Evolutionary conservation across 106 monocot genomes (phyloP).

Genomic region (Hemerocallis citrina): DNA sequence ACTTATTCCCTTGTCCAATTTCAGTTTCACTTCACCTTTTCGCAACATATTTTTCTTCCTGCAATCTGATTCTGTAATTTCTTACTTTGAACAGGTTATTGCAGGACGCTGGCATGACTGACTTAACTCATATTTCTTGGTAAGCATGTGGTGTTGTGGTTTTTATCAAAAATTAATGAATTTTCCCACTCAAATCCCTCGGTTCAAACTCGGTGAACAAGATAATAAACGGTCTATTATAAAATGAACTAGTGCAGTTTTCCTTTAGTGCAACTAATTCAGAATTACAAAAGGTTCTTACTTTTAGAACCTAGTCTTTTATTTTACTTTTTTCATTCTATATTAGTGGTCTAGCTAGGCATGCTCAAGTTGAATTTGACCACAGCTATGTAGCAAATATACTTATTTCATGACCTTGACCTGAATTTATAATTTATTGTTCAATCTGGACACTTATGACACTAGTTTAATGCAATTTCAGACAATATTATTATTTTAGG

Average conservation of each 20-base stretch:
- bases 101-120: conserved; percentile 92
- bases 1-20: too few species aligned
- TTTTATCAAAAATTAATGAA: not conserved
- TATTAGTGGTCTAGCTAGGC: not conserved
- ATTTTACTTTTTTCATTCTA: not conserved
- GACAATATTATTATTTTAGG: too few species aligned
- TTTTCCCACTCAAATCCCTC: not conserved
- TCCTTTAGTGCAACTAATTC: too few species aligned
- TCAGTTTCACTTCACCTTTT: not conserved
- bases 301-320: not conserved
- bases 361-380: not conserved
- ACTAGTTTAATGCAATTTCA: too few species aligned
- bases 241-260: too few species aligned
- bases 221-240: too few species aligned
- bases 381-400: too few species aligned
- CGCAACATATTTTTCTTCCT: not conserved
- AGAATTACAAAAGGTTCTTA: not conserved
- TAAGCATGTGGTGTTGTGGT: conserved; percentile 24
- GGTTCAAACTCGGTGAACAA: too few species aligned
- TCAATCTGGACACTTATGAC: too few species aligned
- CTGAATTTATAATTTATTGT: too few species aligned
- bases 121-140: conserved; percentile 84
- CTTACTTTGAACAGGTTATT: conserved; percentile 58
- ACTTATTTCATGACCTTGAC: too few species aligned
- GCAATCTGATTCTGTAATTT: not conserved